A percentile compares a stretch with the other conserved stretches of the same genome.
Conservation (phyloP, 1,284 basidiomycete genomes). For the Boletus smithii region DNA sequence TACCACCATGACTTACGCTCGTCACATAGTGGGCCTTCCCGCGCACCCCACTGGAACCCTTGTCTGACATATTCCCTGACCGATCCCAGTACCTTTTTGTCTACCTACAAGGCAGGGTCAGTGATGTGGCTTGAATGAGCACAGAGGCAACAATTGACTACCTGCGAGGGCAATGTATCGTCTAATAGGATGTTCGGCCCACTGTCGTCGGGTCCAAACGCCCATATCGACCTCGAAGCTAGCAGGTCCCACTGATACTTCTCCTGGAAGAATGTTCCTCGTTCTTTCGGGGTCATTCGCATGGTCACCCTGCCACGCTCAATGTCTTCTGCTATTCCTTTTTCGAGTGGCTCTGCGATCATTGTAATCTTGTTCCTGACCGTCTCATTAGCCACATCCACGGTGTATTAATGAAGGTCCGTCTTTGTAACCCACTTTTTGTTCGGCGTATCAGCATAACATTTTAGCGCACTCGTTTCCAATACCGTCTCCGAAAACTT, state of each 20-base stretch:
- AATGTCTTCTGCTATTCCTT: slow-evolving; percentile 91
- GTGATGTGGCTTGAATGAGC: neutral
- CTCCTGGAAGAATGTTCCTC: slow-evolving; percentile 91
- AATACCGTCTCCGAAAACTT: slow-evolving; percentile 98
- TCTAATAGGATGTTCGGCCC: slow-evolving; percentile 94
- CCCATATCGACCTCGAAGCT: slow-evolving; percentile 98
- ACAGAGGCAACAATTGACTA: slow-evolving; percentile 28
- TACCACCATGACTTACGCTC: slow-evolving; percentile 72
- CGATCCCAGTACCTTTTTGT: slow-evolving; percentile 87
- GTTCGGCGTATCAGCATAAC: slow-evolving; percentile 98
- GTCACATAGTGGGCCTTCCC: slow-evolving; percentile 96
- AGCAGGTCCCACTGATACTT: slow-evolving; percentile 99
- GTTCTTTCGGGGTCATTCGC: slow-evolving; percentile 89
- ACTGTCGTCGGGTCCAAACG: slow-evolving; percentile 97
- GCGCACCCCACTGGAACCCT: slow-evolving; percentile 98
- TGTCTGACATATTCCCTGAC: slow-evolving; percentile 97
- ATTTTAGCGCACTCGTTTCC: slow-evolving; percentile 97
- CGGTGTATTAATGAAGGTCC: slow-evolving; percentile 1
- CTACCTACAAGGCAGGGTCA: slow-evolving; percentile 51
- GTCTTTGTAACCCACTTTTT: slow-evolving; percentile 73
- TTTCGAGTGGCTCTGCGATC: slow-evolving; percentile 95
- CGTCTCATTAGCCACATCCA: slow-evolving; percentile 12
- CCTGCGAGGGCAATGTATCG: slow-evolving; percentile 94
- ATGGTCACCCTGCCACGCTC: slow-evolving; percentile 89
- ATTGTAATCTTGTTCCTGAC: slow-evolving; percentile 92